Base-by-base conservation (phyloP, 2,329 filamentous ascomycete species). In the Orbilia oligospora region DNA sequence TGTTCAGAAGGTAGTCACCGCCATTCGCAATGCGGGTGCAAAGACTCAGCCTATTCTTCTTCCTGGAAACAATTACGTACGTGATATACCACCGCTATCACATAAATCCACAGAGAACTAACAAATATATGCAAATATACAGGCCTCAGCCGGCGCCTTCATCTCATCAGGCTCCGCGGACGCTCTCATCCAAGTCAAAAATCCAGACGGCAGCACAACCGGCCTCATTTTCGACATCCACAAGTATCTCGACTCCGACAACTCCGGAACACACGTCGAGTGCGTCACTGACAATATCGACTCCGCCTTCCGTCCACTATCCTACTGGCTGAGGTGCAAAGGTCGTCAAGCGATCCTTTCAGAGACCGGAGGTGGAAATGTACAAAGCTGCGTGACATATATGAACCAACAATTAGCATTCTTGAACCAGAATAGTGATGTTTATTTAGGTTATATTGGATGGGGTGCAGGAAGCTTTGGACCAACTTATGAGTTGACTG, bases 21-120 rank as follows among this genome's bases (percentile, higher is more conserved):
- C 89, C 2, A 91, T 93, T 81, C 88, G 91, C 44, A 83, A 87
- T 49, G 88, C 89, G 1, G 90, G 90, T n/a, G 90, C 90, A 14
- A 87, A 85, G 0, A 84, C 84, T 22, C 89, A 92, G 80, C 87
- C 89, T 81, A 91, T 92, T 80, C 85, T 92, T 10, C 86, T 91
- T 0, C 88, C 91, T 0, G 90, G 90, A 2, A 90, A 86, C 44
- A 88, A 88, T 81, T 92, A 87, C 82, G 87, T 88, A 14, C 86
- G 85, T 69, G 36, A 8, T 48, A 3, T 5, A 46, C n/a, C n/a
- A 8, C 44, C 14, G 0, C 2, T 27, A 18, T 14, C 18, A 36
- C 8, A 6, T 20, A 4, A 2, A 44, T 22, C 41, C 18, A 36
- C 1, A 8, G 38, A 9, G 10, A 5, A 30, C 36, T 56, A 55